Evolutionary conservation across 2,329 filamentous ascomycete genomes (phyloP), one percentile per base, ranked within the genome.

Genomic region (Annulohypoxylon truncatum): DNA sequence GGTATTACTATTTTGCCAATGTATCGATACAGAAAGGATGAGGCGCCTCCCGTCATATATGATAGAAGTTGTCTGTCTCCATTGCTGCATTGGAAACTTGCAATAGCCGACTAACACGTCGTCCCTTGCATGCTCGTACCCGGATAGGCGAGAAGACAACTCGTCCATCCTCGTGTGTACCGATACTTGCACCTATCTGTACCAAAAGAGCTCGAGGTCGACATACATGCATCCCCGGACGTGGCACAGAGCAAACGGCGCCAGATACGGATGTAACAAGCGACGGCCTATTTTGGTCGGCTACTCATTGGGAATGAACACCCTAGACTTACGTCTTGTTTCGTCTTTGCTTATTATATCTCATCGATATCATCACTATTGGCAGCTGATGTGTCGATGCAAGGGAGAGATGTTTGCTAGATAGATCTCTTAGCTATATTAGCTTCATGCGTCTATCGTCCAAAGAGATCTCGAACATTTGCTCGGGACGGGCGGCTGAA

Each of bases 221-320:
- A 20, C 35, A 44, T 20, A 20, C 12, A 40, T 54, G 35, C 51
- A 29, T 54, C 33, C 51, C 51, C 51, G 51, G 51, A 29, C 15
- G 51, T 54, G 35, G n/a, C 51, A 54, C 51, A 54, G 35, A 44
- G 26, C 51, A 54, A 54, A 54, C 52, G 52, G 35, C 52, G 35
- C 52, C 35, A 31, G 8, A 22, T 54, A 31, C 26, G 35, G 52
- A 54, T 44, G 52, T 24, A 15, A 22, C 33, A 28, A 42, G 35
- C 51, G 26, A 15, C n/a, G 3, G 13, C 22, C 24, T 48, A n/a
- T 54, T 12, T 18, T 31, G 18, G 12, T 18, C 12, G 24, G 7
- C 22, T 31, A 28, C 22, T 13, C n/a, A 26, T 42, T 42, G 22
- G 10, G 51, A 28, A 38, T 15, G 31, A 2, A 10, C 24, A 54